Conservation (phyloP, 768 basidiomycete genomes). For the Amanita rubescens region DNA sequence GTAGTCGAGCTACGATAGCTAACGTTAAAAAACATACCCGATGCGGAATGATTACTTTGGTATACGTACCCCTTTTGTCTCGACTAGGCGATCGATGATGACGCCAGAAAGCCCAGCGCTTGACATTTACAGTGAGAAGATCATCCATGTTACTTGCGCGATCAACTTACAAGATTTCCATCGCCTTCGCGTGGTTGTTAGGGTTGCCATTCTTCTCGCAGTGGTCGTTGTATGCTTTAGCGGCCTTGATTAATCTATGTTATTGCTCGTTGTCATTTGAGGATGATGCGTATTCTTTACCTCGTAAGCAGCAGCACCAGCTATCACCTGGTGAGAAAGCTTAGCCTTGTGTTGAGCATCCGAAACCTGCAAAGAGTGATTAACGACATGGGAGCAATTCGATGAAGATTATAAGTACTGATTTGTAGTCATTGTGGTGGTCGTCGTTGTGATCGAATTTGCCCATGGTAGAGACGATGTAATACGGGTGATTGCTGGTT, state of each 20-base stretch:
- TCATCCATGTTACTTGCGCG: not conserved
- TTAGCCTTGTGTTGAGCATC: conserved; percentile 45
- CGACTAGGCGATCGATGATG: conserved; percentile 46
- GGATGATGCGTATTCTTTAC: conserved; percentile 19
- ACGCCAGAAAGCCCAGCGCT: conserved; percentile 50
- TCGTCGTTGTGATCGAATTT: conserved; percentile 24
- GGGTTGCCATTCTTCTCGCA: conserved; percentile 39
- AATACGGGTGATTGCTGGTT: no score
- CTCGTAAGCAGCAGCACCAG: conserved; percentile 61
- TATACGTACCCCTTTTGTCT: conserved; percentile 42
- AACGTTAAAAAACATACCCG: no score
- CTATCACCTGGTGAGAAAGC: conserved; percentile 60
- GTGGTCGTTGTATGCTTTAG: conserved; percentile 58
- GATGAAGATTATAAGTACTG: conserved; percentile 41
- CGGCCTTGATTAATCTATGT: conserved; percentile 42
- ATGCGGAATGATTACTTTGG: no score
- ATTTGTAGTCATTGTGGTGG: conserved; percentile 33
- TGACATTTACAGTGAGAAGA: not conserved
- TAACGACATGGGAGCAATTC: no score
- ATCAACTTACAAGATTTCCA: conserved; percentile 40
- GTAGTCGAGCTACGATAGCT: conserved; percentile 14
- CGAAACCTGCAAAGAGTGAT: conserved; percentile 26
- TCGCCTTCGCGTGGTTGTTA: conserved; percentile 43
- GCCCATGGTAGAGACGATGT: no score
- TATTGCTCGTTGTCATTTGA: not conserved